Evolutionary conservation across 23 red algal species (phyloP).

Genomic region (Gracilaria domingensis): DNA sequence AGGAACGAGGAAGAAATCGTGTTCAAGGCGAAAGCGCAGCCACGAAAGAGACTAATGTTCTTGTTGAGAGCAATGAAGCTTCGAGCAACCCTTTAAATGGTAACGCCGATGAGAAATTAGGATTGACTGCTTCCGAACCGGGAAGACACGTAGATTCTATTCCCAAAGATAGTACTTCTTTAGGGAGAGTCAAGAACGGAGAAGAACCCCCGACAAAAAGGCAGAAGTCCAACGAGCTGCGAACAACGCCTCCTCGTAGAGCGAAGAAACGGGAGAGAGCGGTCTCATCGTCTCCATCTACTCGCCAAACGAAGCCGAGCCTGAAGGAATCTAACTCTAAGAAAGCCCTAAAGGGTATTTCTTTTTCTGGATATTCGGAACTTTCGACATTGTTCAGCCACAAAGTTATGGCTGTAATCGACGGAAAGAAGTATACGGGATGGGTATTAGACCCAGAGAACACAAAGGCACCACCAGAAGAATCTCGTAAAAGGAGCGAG

Average conservation of each 20-base stretch:
- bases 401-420: slow-evolving; percentile 53
- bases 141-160: neutral
- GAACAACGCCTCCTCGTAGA: slow-evolving; percentile 14
- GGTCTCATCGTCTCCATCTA: neutral
- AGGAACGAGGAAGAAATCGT: neutral
- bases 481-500: neutral
- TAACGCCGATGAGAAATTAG: neutral
- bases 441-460: slow-evolving; percentile 46
- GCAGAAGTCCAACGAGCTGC: slow-evolving; percentile 11
- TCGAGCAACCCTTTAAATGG: neutral
- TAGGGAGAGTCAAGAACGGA: neutral
- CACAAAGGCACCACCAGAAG: neutral
- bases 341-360: neutral
- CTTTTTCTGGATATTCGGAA: slow-evolving; percentile 26
- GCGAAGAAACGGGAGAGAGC: slow-evolving; percentile 18
- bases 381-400: slow-evolving; percentile 56
- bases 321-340: no score
- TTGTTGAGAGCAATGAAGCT: neutral
- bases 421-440: slow-evolving; percentile 33
- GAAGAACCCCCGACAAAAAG: slow-evolving; percentile 13
- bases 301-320: neutral
- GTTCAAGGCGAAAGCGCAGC: neutral
- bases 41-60: neutral
- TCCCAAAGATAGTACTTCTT: neutral
- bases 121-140: neutral